Evolutionary conservation across 1,284 basidiomycete genomes (phyloP).

Genomic region (Cutaneotrichosporon daszewskae): DNA sequence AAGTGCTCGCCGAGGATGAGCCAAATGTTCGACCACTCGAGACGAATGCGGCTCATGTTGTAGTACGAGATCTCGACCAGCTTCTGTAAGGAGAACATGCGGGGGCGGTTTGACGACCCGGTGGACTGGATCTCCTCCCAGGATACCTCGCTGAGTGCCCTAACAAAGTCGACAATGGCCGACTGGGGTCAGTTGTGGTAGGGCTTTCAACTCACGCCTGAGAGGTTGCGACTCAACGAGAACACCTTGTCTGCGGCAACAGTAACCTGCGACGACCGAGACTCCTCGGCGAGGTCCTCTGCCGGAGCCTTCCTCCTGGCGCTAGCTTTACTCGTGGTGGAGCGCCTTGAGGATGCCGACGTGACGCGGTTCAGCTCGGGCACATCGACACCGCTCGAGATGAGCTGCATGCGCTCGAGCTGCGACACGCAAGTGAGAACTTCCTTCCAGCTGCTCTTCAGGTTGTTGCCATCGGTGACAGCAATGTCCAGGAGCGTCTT

Average conservation of each 20-base stretch:
- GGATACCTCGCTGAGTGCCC: slow-evolving; percentile 91
- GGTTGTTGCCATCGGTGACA: slow-evolving; percentile 84
- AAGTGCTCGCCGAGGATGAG: slow-evolving; percentile 97
- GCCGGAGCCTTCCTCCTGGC: slow-evolving; percentile 53
- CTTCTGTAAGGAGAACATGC: slow-evolving; percentile 96
- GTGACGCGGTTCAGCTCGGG: slow-evolving; percentile 59
- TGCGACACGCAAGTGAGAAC: slow-evolving; percentile 93
- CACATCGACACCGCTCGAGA: slow-evolving; percentile 77
- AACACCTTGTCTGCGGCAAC: slow-evolving; percentile 99
- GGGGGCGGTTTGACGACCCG: slow-evolving; percentile 83
- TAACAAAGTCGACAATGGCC: slow-evolving; percentile 97
- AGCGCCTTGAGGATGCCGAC: slow-evolving; percentile 10
- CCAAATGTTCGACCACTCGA: slow-evolving; percentile 99
- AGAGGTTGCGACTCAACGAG: slow-evolving; percentile 86
- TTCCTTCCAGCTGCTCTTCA: slow-evolving; percentile 93
- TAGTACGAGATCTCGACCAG: slow-evolving; percentile 99
- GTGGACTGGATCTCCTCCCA: slow-evolving; percentile 99
- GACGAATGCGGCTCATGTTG: slow-evolving; percentile 97
- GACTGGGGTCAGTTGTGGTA: slow-evolving; percentile 54
- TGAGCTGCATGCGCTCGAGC: slow-evolving; percentile 93
- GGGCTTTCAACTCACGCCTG: slow-evolving; percentile 62
- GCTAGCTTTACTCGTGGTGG: slow-evolving; percentile 6
- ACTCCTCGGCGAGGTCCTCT: slow-evolving; percentile 94
- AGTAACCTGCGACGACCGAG: slow-evolving; percentile 94
- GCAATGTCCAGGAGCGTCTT: slow-evolving; percentile 88